Percentiles rank a stretch among this genome's conserved stretches.
These are phyloP conservation scores for Hibiscus tridactylites DNA, from an alignment of 345 rosid species.

Conservation along the genomic window DNA sequence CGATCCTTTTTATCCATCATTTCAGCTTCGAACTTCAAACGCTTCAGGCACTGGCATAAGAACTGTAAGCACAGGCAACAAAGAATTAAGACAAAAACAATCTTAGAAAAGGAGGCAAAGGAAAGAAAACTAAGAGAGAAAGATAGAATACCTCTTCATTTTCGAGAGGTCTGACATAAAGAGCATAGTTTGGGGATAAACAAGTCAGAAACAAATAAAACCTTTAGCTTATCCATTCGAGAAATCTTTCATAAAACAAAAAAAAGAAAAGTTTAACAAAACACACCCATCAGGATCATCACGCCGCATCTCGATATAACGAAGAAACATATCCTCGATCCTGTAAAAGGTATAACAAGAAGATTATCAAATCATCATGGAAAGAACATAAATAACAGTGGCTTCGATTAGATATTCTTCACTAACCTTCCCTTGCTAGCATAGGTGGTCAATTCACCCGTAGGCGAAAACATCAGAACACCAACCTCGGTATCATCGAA, in stretches of 20 bases:
- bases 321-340: conserved; percentile 28
- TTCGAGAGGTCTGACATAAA: conserved; percentile 3
- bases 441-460: conserved; percentile 17
- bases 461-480: conserved; percentile 28
- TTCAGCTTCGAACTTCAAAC: conserved; percentile 19
- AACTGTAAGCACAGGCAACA: background rate
- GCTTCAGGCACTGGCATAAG: conserved; percentile 15
- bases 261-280: background rate
- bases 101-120: background rate
- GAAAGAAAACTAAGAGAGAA: background rate
- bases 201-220: background rate
- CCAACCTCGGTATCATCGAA: conserved; percentile 19
- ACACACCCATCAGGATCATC: conserved; percentile 10
- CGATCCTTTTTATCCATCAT: conserved; percentile 17
- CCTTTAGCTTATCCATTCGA: background rate
- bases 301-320: conserved; percentile 4
- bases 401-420: background rate
- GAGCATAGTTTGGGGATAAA: background rate
- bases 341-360: conserved; percentile 7
- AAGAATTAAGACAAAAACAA: background rate
- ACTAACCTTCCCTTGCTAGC: conserved; percentile 22
- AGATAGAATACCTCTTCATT: conserved; percentile 15
- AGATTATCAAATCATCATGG: background rate
- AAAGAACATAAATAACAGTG: background rate
- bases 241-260: background rate